These are phyloP conservation scores for Teunomyces tritomae DNA, from an alignment of 805 yeast genomes.

Conservation along the genomic window DNA sequence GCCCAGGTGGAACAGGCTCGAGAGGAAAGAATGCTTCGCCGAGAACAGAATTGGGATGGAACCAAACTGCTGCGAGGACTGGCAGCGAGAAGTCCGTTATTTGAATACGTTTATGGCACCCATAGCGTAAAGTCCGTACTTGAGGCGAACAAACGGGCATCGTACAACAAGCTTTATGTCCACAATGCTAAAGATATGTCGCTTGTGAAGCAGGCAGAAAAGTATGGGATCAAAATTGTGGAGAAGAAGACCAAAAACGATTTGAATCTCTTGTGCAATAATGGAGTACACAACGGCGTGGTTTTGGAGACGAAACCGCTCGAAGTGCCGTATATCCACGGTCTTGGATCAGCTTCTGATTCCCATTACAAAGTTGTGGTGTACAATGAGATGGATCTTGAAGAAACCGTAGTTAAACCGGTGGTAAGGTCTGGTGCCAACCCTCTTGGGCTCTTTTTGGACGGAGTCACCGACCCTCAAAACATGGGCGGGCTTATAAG, in stretches of 20 bases:
- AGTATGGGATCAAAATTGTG: conserved; percentile 37
- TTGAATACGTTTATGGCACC: conserved; percentile 73
- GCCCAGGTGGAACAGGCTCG: conserved; percentile 8
- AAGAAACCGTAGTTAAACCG: conserved; percentile 11
- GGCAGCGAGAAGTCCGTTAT: conserved; percentile 5
- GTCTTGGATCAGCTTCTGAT: conserved; percentile 20
- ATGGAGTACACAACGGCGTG: conserved; percentile 79
- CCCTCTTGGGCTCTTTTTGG: conserved; percentile 75
- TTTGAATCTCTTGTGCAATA: conserved; percentile 56
- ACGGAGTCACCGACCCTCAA: conserved; percentile 82
- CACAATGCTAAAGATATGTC: conserved; percentile 42
- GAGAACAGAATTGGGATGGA: neutral
- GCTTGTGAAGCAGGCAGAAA: conserved; percentile 46
- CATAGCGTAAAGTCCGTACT: conserved; percentile 74
- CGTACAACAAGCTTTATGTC: conserved; percentile 50
- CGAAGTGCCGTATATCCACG: conserved; percentile 25
- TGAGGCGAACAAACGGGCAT: conserved; percentile 50
- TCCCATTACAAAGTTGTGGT: conserved; percentile 16
- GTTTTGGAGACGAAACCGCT: conserved; percentile 67
- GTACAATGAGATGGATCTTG: conserved; percentile 16
- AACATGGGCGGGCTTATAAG: conserved; percentile 82
- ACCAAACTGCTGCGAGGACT: too few species aligned
- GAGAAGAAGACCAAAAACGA: conserved; percentile 45
- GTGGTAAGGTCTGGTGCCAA: conserved; percentile 9
- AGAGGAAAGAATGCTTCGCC: neutral